A percentile compares a stretch with the other conserved stretches of the same genome.
Evolutionary conservation across 352 stramenopile species (phyloP).

Genomic region (Phytopythium mirpurense): DNA sequence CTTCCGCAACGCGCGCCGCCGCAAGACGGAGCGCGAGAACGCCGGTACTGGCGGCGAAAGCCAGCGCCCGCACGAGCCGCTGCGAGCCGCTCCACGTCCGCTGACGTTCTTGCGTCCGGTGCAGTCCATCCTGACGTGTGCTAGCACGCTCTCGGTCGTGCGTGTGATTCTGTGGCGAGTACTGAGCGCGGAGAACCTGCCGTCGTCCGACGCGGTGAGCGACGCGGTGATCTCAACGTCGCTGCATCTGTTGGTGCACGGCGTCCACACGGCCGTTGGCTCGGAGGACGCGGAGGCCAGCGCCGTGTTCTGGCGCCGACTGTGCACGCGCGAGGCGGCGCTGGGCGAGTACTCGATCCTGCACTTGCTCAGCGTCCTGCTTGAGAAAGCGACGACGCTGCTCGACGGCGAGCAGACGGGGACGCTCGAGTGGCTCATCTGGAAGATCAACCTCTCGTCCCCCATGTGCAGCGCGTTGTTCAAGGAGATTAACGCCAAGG

Average conservation of each 20-base stretch:
- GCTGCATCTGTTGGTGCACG: conserved; percentile 77
- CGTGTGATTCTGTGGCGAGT: conserved; percentile 67
- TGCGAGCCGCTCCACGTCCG: conserved; percentile 30
- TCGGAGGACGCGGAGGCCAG: conserved; percentile 6
- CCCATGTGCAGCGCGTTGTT: conserved; percentile 30
- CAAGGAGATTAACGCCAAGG: conserved; percentile 24
- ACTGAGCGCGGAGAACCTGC: conserved; percentile 21
- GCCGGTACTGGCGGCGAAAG: background rate
- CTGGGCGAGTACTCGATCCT: conserved; percentile 45
- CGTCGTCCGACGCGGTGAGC: conserved; percentile 39
- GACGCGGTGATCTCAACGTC: conserved; percentile 82
- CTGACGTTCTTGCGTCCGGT: conserved; percentile 51
- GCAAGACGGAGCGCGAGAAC: conserved; percentile 23
- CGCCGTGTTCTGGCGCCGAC: conserved; percentile 37
- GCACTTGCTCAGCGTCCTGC: conserved; percentile 46
- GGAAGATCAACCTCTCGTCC: conserved; percentile 47
- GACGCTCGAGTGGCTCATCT: conserved; percentile 74
- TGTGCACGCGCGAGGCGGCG: conserved; percentile 28
- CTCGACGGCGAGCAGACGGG: conserved; percentile 72
- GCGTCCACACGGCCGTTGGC: conserved; percentile 50
- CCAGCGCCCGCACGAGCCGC: conserved; percentile 26
- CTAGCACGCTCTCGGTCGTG: conserved; percentile 59
- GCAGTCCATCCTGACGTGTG: conserved; percentile 58
- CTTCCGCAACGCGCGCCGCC: conserved; percentile 44
- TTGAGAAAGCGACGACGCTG: conserved; percentile 31